phyloP scores from a whole-genome alignment of 2,329 filamentous ascomycete genomes.

The Diaporthe helianthi region DNA sequence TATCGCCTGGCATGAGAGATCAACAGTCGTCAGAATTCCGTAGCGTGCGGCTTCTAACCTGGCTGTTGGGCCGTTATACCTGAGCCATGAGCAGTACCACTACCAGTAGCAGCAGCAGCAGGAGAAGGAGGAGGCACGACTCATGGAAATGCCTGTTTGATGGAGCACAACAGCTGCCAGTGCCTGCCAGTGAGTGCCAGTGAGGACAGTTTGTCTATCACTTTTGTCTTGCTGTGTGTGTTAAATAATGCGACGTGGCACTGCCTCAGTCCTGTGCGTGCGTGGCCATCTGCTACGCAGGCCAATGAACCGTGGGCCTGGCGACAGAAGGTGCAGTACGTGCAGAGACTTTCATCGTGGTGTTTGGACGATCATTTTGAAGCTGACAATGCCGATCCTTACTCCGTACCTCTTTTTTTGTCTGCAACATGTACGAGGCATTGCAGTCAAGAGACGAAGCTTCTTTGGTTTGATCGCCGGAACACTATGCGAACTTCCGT shows the following conservation, averaged over 20 bases:
- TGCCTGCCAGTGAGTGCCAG: no score
- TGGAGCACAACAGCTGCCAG: conserved; percentile 13
- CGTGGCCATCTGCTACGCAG: background rate
- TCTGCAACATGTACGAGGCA: no score
- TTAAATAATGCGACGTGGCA: conserved; percentile 4
- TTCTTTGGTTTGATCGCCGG: background rate
- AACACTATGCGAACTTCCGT: background rate
- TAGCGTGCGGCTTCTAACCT: conserved; percentile 1
- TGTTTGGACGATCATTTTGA: background rate
- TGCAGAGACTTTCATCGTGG: background rate
- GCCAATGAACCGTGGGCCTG: background rate
- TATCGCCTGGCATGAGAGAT: background rate
- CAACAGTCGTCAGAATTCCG: background rate
- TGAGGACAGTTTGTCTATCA: background rate
- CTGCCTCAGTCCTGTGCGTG: background rate
- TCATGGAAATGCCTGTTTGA: conserved; percentile 5
- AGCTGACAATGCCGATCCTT: background rate
- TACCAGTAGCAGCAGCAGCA: background rate
- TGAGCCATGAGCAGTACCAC: no score
- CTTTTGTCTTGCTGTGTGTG: background rate
- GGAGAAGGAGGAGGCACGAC: background rate
- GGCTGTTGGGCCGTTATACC: background rate
- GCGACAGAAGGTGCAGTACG: background rate
- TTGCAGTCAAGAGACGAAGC: background rate
- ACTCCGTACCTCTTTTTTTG: no score